Base-by-base conservation (phyloP, 345 rosid species). In the Populus ilicifolia region DNA sequence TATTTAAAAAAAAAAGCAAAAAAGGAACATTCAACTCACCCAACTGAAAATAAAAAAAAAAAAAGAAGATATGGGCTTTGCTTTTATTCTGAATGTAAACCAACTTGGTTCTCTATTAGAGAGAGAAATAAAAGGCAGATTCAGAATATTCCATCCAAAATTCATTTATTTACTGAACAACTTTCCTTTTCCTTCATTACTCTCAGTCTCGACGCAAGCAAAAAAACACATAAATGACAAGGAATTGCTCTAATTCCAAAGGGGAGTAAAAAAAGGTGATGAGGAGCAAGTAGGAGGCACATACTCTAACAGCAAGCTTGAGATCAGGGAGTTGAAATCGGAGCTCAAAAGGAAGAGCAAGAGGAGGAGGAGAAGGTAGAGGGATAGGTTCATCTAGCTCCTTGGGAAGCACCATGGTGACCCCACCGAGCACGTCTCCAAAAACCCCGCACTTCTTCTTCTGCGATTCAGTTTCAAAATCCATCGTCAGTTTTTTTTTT, bases 271-370 rank as follows among this genome's bases (percentile, higher is more conserved):
- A 64, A 38, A 52, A 27, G 2, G 21, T 20, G 46, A n/a, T 20
- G 11, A 5, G 30, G 62, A 35, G 8, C 6, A 50, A 30, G 18
- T 27, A 46, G 17, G 61, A 62, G 64, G 33, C 72, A 78, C 87
- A 76, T 50, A 93, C 96, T 74, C 83, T 84, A 44, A 90, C 38
- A 71, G 88, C 85, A 56, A 74, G 83, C 36, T 81, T 79, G 12
- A 93, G 79, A 82, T 92, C 91, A 73, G 97, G 96, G 27, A 87
- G 75, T 72, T 86, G 96, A 82, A 87, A 84, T 9, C 89, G 94
- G 43, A 86, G 86, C 72, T 88, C 87, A 70, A 87, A 77, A 69
- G 90, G 81, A 76, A 89, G 67, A 23, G 74, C 76, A 46, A 11
- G 80, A 17, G 69, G 5, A 9, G 56, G 69, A 70, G 77, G 65